Base-by-base conservation (phyloP, 2,329 filamentous ascomycete genomes). In the Xylaria sp. region DNA sequence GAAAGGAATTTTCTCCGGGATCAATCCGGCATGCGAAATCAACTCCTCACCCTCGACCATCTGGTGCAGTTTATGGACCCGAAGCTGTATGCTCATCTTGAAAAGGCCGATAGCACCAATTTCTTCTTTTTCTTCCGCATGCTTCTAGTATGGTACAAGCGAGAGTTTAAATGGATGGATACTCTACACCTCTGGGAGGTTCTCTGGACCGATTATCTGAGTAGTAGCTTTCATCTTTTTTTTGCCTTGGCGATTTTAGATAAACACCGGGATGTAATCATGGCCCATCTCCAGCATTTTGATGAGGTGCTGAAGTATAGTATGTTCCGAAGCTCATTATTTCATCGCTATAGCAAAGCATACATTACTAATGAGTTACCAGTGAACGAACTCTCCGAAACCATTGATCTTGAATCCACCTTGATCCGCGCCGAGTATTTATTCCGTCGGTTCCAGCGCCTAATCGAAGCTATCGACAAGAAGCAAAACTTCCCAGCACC, bases 91-190 rank as follows among this genome's bases (percentile, higher is more conserved):
- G 85, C 92, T 1, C 96, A 99, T 75, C 88, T 99, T 0, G 89
- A 97, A 79, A 90, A 88, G 17, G 93, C 94, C 21, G 97, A 99
- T 76, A 97, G 92, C 76, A 99, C 96, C 27, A 99, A 99, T 79
- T 99, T 99, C 81, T 99, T 99, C 82, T 99, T 99, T 84, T 98
- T 99, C 85, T 99, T 98, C 88, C 92, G 96, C 68, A 98, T 98
- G 96, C 85, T 99, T 39, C 85, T 99, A 1, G 96, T 99, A 9
- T 99, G 96, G 96, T 99, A 96, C 81, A 99, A 99, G 84, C 91
- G 96, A 56, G 96, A 99, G 80, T 99, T 99, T 75, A 87, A 89
- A 73, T 99, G 95, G 93, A 79, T 86, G 56, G 94, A 98, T 76
- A 89, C 97, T 11, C 83, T 98, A 39, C 88, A 92, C 19, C 83